Base-by-base conservation (phyloP, 169 alveolate species). In the Theileria sp. region DNA sequence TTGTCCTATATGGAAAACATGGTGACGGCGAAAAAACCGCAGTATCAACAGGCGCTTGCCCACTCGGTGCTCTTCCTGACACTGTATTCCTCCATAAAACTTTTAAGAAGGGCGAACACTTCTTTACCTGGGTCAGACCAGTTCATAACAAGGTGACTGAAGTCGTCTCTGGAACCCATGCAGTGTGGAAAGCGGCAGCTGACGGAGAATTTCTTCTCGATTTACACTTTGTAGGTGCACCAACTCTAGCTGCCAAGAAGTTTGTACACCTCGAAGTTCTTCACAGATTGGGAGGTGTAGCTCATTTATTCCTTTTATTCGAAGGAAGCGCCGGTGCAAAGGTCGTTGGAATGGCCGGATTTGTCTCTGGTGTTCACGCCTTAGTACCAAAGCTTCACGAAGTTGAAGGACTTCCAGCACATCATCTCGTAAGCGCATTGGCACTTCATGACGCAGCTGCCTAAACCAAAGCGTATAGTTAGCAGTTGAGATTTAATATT, bases 101-200 rank as follows among this genome's bases (percentile, higher is more conserved):
- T 9, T 19, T 58, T 8, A 58, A 58, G 32, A 19, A 58, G 28
- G 67, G 67, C 0, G 67, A 58, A 0, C 8, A 58, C 13, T 58
- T 58, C 67, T 58, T 58, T 8, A 58, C 67, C 0, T 58, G 67
- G 67, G 67, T 58, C n/a, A 58, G 32, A 25, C 67, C 67, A 58
- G 67, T 58, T 10, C 67, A 58, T 58, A n/a, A 9, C 17, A 44
- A 44, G 54, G 54, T 44, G 1, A 13, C 12, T 44, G 15, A 44
- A 13, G 12, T 44, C 1, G 67, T 58, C 1, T 58, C 26, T 58
- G 67, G 67, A 58, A 10, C 30, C 0, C 67, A 58, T 15, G 13
- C 8, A 0, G 67, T 58, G 13, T 58, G 67, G 67, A 8, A 58
- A 8, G 67, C 36, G 0, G 67, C 67, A 8, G 67, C 67, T 6